Percentiles rank a stretch among this genome's conserved stretches.
phyloP scores from a whole-genome alignment of 1,139 yeast genomes.

The Debaryomyces sp. region DNA sequence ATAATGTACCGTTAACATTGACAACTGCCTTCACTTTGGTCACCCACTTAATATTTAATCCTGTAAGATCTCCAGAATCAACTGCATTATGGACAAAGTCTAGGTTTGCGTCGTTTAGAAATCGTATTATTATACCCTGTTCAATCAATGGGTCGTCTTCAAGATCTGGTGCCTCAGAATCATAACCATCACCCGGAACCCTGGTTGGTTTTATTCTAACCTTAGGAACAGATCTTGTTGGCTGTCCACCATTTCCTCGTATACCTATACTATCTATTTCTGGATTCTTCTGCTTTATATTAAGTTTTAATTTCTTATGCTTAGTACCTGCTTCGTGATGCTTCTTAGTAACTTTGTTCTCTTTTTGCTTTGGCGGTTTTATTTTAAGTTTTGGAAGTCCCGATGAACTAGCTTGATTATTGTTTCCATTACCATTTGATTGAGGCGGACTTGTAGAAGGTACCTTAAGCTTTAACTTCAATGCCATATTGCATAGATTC shows the following conservation, averaged over 20 bases:
- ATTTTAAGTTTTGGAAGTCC: conserved; percentile 29
- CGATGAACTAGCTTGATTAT: conserved; percentile 9
- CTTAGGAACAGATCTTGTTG: conserved; percentile 46
- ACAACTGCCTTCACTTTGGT: conserved; percentile 78
- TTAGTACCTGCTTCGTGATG: conserved; percentile 7
- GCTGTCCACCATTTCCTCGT: conserved; percentile 13
- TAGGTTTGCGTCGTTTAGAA: conserved; percentile 76
- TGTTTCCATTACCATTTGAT: conserved; percentile 10
- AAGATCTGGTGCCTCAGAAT: conserved; percentile 93
- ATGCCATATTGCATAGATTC: conserved; percentile 18
- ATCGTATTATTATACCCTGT: conserved; percentile 79
- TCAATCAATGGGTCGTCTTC: conserved; percentile 95
- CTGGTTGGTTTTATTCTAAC: conserved; percentile 82
- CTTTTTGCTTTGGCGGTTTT: conserved; percentile 25
- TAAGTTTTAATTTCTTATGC: conserved; percentile 23
- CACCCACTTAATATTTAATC: conserved; percentile 77
- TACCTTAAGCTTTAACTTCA: conserved; percentile 29
- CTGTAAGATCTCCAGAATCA: conserved; percentile 78
- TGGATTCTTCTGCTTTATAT: conserved; percentile 18
- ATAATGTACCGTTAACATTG: conserved; percentile 55
- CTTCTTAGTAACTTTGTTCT: conserved; percentile 12
- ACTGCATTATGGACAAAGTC: conserved; percentile 78
- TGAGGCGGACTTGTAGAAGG: conserved; percentile 17
- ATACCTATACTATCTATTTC: conserved; percentile 7
- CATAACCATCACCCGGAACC: conserved; percentile 94